Evolutionary conservation across 140 eudicot species (phyloP), one percentile per base, ranked within the genome.

Genomic region (Stevia rebaudiana): DNA sequence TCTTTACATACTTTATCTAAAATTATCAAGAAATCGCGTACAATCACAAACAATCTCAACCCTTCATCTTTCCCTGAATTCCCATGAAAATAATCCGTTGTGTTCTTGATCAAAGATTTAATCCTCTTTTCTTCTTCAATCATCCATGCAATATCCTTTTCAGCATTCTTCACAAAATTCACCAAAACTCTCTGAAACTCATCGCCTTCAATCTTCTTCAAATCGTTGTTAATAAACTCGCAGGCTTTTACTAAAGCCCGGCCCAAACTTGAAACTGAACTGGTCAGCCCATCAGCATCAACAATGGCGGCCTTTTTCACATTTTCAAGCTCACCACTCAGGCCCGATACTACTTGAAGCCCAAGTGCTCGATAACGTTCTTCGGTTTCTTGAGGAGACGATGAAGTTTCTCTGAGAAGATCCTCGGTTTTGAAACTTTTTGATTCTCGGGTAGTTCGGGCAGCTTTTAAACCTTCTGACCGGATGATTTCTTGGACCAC

Each of bases 401-500:
- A 60, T 31, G 75, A 75, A 42, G 66, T 23, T 37, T 77, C 95
- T 64, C 79, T 83, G 5, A 75, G 67, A 23, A 80, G 83, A 70
- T 84, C 85, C 6, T 79, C 91, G 17, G 96, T 80, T 67, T 76
- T 84, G 35, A 79, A 52, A 48, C 89, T 81, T 70, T 59, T 63
- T 28, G 76, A 79, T 71, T 84, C 91, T 36, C 81, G 74, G 58
- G 73, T 69, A 19, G 81, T 80, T 48, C 95, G 86, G 24, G 78
- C 87, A 64, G 95, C 95, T 63, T 84, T 76, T 65, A 81, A 23
- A 10, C 99, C 99, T 83, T 92, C 99, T 23, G 99, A 81, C 2
- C 99, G 99, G 35, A 88, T 85, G 61, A 92, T 85, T 39, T 92
- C 99, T 64, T 81, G 96, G 46, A 92, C 97, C 25, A 92, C 99